phyloP scores from a whole-genome alignment of 768 basidiomycete species.

The Hericium coralloides region DNA sequence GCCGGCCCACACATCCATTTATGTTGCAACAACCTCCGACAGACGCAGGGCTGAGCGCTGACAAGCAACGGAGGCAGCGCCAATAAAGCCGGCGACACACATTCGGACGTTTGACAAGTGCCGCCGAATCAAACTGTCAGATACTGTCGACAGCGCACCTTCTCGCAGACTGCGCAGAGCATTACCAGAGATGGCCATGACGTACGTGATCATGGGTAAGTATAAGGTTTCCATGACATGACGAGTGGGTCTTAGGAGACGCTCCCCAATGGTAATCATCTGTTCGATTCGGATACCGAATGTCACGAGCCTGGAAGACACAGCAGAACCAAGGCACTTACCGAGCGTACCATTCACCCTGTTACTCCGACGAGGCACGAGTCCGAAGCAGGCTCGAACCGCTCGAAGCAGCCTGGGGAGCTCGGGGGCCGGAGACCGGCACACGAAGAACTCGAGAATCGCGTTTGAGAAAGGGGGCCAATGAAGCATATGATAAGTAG shows the following conservation, averaged over 20 bases:
- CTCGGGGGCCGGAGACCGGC: too few species aligned
- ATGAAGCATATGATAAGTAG: neutral
- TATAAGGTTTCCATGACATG: too few species aligned
- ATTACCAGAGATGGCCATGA: neutral
- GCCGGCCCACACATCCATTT: neutral
- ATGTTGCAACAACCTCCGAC: neutral
- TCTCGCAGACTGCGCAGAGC: too few species aligned
- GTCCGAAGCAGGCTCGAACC: too few species aligned
- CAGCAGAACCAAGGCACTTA: too few species aligned
- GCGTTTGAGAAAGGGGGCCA: conserved; percentile 1
- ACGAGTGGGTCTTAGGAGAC: too few species aligned
- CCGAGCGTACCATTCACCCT: too few species aligned
- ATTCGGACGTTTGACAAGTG: neutral
- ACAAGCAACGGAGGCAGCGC: neutral
- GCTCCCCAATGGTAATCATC: too few species aligned
- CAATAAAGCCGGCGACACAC: neutral
- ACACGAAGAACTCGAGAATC: neutral
- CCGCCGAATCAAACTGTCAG: neutral
- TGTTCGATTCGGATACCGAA: too few species aligned
- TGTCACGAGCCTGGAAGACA: too few species aligned
- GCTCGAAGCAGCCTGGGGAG: too few species aligned
- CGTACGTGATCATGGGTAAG: neutral
- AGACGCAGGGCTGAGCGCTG: neutral
- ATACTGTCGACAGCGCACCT: neutral
- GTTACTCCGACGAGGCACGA: too few species aligned